Evolutionary conservation across 2,329 filamentous ascomycete species (phyloP), one percentile per base, ranked within the genome.

Genomic region (Beauveria rudraprayagi): DNA sequence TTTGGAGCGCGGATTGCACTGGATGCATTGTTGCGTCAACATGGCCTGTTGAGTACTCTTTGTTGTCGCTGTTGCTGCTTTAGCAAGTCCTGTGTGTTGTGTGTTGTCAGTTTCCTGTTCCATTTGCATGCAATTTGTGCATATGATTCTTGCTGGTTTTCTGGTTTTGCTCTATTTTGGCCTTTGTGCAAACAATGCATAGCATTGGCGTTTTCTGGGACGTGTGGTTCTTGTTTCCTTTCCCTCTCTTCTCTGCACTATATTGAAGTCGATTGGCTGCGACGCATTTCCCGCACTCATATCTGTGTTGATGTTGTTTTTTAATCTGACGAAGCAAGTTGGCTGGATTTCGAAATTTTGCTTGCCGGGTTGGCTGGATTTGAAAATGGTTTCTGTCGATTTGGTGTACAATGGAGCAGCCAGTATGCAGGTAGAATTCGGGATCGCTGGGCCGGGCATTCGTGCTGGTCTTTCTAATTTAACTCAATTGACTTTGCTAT

Each of bases 151-250:
- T 30, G 5, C 5, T 47, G 19, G 56, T 43, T n/a, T 58, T 24
- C 5, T 58, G 34, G 34, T 43, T 22, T 11, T 58, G 55, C 34
- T 43, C 19, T 51, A 30, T 14, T n/a, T 34, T 43, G 47, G 30
- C 22, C 28, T 5, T 51, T n/a, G n/a, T 41, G 16, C 30, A n/a
- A 51, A 22, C 43, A 19, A 43, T 53, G 56, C 56, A 60, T 60
- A 60, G 56, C 56, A 53, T 37, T 53, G 56, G 56, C 48, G 56
- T 60, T 60, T 10, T 37, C 46, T 22, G 37, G 56, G 48, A 22
- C 16, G 17, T 26, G 48, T 60, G 47, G 26, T 16, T 53, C 30
- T 52, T 60, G 37, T 16, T 14, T 10, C 11, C 5, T 46, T 24
- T 53, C 37, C 3, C 34, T 53, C 14, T 30, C n/a, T 37, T 41